These are phyloP conservation scores for Coniferiporia sulphurascens DNA, from an alignment of 1,284 basidiomycete genomes.

Conservation along the genomic window DNA sequence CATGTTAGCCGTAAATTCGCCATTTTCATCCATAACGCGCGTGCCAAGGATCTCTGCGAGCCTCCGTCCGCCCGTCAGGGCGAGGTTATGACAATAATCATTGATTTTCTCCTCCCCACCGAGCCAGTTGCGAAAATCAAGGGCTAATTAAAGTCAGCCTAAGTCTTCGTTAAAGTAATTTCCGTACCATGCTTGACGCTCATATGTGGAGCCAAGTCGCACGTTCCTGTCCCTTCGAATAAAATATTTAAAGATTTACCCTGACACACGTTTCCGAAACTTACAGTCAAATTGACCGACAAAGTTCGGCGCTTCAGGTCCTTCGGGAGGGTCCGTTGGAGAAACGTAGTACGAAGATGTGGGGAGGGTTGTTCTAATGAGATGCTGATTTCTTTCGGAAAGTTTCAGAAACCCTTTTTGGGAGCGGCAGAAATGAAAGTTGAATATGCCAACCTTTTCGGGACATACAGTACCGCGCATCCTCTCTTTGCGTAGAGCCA, in stretches of 20 bases:
- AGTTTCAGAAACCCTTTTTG: background rate
- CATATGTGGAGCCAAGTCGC: slow-evolving; percentile 51
- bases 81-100: slow-evolving; percentile 71
- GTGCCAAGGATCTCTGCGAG: slow-evolving; percentile 67
- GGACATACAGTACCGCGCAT: slow-evolving; percentile 73
- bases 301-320: slow-evolving; percentile 39
- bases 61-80: slow-evolving; percentile 63
- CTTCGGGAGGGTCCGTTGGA: slow-evolving; percentile 24
- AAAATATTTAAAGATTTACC: background rate
- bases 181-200: slow-evolving; percentile 28
- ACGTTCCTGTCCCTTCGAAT: slow-evolving; percentile 63
- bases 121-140: slow-evolving; percentile 75
- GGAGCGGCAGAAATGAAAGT: background rate
- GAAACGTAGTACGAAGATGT: slow-evolving; percentile 60
- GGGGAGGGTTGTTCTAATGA: slow-evolving; percentile 73
- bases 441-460: slow-evolving; percentile 49
- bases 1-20: slow-evolving; percentile 73
- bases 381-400: slow-evolving; percentile 64
- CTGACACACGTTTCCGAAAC: slow-evolving; percentile 24
- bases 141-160: slow-evolving; percentile 37
- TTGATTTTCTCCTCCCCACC: slow-evolving; percentile 83
- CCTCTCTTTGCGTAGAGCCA: slow-evolving; percentile 76
- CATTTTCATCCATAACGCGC: slow-evolving; percentile 53
- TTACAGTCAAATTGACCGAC: slow-evolving; percentile 56
- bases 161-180: background rate